Percentiles rank a stretch among this genome's conserved stretches.
Evolutionary conservation across 352 stramenopile species (phyloP).

Genomic region (Globisporangium solare): DNA sequence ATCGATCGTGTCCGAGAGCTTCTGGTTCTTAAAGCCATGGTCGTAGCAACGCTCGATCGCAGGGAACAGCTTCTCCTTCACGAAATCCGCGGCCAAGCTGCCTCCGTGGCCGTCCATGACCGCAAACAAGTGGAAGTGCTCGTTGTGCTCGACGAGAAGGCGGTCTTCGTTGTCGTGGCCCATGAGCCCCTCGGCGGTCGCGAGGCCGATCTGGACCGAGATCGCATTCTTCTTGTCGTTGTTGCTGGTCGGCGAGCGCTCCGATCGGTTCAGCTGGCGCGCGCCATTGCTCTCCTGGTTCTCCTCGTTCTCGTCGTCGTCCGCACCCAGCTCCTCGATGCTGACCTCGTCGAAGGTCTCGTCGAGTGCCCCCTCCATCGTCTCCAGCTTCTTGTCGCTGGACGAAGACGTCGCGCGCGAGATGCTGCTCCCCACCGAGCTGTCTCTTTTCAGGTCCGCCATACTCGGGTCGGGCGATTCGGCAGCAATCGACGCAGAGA

Average conservation of each 20-base stretch:
- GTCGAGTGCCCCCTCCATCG: not conserved
- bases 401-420: not conserved
- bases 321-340: not conserved
- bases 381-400: not conserved
- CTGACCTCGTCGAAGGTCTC: conserved; percentile 12
- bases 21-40: conserved; percentile 24
- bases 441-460: no score
- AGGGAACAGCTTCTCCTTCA: conserved; percentile 42
- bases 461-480: not conserved
- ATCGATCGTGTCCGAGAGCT: conserved; percentile 37
- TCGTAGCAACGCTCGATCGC: conserved; percentile 42
- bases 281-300: conserved; percentile 12
- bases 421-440: not conserved
- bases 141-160: conserved; percentile 39
- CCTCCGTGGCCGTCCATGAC: conserved; percentile 78
- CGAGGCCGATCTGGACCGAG: conserved; percentile 32
- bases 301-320: conserved; percentile 6
- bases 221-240: conserved; percentile 29
- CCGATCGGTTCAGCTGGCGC: not conserved
- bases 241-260: not conserved
- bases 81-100: conserved; percentile 45
- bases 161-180: conserved; percentile 72
- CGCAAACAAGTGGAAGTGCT: conserved; percentile 56
- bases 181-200: conserved; percentile 42
- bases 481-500: not conserved